Base-by-base conservation (phyloP, 345 rosid genomes). In the Acer campestre region DNA sequence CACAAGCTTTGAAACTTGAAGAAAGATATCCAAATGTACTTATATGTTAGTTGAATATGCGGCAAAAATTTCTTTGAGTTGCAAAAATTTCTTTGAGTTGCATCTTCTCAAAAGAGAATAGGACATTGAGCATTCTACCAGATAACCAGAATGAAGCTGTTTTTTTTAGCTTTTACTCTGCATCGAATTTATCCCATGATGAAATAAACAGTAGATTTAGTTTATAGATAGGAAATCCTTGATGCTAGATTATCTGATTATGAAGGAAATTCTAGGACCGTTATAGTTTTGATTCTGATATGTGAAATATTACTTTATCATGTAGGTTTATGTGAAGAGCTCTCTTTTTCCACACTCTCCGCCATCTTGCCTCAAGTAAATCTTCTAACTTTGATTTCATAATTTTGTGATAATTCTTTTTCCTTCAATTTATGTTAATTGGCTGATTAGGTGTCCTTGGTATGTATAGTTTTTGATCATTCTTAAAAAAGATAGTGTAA, bases 281-380 rank as follows among this genome's bases (percentile, higher is more conserved):
- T 55, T 9, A 62, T 49, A 27, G 72, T 59, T 14, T 38, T n/a
- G 14, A n/a, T 74, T 77, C 78, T 80, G 42, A 76, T 67, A 64
- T 17, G 27, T 38, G 11, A 35, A 17, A n/a, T 40, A 67, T 13
- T 40, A 17, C 42, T 70, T 80, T 44, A 56, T 63, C 38, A 8
- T 84, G 68, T 76, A 96, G 99, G 97, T 75, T 71, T 96, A 88
- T 79, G 92, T 92, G 86, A 96, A 87, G 85, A 92, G 94, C 74
- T 78, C 90, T 27, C 71, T 80, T 13, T 86, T 92, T 74, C 97
- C 97, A 18, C 90, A 94, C 74, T 90, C 98, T 72, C 99, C 98
- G 66, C 80, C 94, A 81, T 82, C 98, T 67, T 88, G 90, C 77
- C 97, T 94, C 82, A 89, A 88, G 98, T 96, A 85, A 82, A 10